Evolutionary conservation across 208 protist genomes (phyloP), one percentile per base, ranked within the genome.

Genomic region (Novymonas esmeraldas): DNA sequence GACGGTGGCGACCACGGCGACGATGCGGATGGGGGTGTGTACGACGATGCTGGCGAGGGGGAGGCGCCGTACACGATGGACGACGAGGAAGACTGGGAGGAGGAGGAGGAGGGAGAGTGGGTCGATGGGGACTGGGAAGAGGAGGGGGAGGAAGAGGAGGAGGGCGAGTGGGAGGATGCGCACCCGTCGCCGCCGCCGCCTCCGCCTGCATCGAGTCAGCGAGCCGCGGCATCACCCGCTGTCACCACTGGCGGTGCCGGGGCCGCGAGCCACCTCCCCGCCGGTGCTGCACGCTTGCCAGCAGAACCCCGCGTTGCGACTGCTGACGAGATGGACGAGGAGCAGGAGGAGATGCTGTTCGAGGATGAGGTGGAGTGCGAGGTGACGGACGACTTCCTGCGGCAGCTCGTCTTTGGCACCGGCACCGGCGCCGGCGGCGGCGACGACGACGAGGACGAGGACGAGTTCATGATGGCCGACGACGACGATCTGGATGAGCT

Each of bases 331-430:
- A 9, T 16, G 2, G 66, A 49, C 1, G 61, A 76, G 31, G 81
- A 89, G 26, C 77, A 76, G 18, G 87, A 92, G 11, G 86, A 90
- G 48, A 66, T 82, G 56, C 74, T 96, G 9, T 96, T 96, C 42
- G 87, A 87, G 6, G 90, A 92, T 45, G 85, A 87, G 58, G 86
- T 92, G 36, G 90, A 96, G 63, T 77, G 76, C 45, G 90, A 93
- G 49, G 76, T 96, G 28, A 92, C 85, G 11, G 87, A 96, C 45
- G 86, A 93, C 51, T 96, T 96, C 61, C 49, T 96, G 11, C 83
- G 77, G 0, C 77, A 93, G 66, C 52, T 96, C 22, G 81, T 96
- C 13, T 84, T 90, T 52, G 90, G 90, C 55, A 50, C 36, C 16
- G 80, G 58, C 11, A 57, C 31, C 29, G 57, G 22, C 18, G 65